A percentile compares a stretch with the other conserved stretches of the same genome.
phyloP scores from a whole-genome alignment of 225 moss, liverwort and hornwort species.

The Bryum argenteum region DNA sequence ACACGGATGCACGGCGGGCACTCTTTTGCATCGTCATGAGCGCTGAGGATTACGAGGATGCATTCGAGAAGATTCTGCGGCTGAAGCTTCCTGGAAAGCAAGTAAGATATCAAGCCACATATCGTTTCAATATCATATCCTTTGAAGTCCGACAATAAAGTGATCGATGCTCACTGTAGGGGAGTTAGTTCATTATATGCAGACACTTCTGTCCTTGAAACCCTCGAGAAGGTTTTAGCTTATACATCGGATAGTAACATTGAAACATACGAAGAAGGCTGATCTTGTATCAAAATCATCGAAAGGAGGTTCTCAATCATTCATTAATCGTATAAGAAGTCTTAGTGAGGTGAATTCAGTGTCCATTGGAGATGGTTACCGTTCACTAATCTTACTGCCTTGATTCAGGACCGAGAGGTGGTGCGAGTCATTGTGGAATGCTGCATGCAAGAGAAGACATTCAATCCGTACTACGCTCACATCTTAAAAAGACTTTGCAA shows the following conservation, averaged over 20 bases:
- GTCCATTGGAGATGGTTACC: not conserved
- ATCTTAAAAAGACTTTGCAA: conserved; percentile 75
- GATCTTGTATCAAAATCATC: too few relatives aligned
- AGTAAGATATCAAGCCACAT: conserved; percentile 42
- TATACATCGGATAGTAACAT: not conserved
- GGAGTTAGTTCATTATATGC: too few relatives aligned
- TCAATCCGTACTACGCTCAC: conserved; percentile 86
- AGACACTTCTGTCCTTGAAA: too few relatives aligned
- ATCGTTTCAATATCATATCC: not conserved
- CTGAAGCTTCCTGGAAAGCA: conserved; percentile 94
- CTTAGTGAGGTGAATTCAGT: not conserved
- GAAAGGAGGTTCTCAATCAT: too few relatives aligned
- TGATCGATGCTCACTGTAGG: too few relatives aligned
- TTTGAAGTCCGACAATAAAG: not conserved
- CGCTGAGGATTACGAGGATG: conserved; percentile 87
- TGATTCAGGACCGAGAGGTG: conserved; percentile 86
- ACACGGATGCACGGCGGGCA: conserved; percentile 89
- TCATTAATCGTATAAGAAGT: too few relatives aligned
- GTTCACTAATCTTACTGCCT: conserved; percentile 17
- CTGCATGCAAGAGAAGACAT: conserved; percentile 90
- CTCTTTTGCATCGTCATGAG: conserved; percentile 98
- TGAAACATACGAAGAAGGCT: too few relatives aligned
- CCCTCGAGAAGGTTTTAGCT: too few relatives aligned
- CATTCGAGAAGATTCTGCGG: conserved; percentile 91
- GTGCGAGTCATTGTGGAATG: conserved; percentile 92